Evolutionary conservation across 2,329 filamentous ascomycete species (phyloP).

Genomic region (Verticillium zaregamsianum): DNA sequence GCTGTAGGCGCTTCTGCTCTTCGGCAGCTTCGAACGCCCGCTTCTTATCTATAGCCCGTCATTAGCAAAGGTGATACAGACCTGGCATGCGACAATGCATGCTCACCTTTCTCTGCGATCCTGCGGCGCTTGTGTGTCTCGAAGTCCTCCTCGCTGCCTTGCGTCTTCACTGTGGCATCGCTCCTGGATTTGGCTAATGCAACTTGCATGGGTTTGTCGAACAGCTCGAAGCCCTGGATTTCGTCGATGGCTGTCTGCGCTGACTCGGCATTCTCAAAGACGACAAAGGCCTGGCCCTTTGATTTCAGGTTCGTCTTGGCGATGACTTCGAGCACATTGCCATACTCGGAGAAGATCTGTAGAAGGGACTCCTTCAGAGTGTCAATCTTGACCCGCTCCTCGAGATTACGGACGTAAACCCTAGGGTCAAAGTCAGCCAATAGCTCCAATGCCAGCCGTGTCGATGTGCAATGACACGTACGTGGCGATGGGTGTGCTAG

Average conservation of each 20-base stretch:
- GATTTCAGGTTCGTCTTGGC: constrained; percentile 87
- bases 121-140: constrained; percentile 82
- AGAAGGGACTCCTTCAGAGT: constrained; percentile 67
- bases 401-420: constrained; percentile 76
- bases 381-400: constrained; percentile 85
- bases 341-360: constrained; percentile 85
- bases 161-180: constrained; percentile 77
- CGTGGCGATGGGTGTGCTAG: constrained; percentile 53
- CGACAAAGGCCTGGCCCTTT: constrained; percentile 93
- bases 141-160: constrained; percentile 74
- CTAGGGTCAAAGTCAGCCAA: constrained; percentile 39
- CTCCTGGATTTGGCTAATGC: constrained; percentile 78
- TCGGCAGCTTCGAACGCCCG: constrained; percentile 79
- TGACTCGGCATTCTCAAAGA: constrained; percentile 79
- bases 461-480: constrained; percentile 73
- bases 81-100: not conserved
- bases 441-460: constrained; percentile 34
- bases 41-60: constrained; percentile 54
- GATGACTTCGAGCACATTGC: constrained; percentile 77
- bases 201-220: constrained; percentile 84
- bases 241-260: constrained; percentile 81
- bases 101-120: constrained; percentile 81
- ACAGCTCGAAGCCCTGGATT: constrained; percentile 87
- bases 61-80: not conserved
- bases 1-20: constrained; percentile 72